Conservation (phyloP, 805 yeast species). For the Candida stauntonica region DNA sequence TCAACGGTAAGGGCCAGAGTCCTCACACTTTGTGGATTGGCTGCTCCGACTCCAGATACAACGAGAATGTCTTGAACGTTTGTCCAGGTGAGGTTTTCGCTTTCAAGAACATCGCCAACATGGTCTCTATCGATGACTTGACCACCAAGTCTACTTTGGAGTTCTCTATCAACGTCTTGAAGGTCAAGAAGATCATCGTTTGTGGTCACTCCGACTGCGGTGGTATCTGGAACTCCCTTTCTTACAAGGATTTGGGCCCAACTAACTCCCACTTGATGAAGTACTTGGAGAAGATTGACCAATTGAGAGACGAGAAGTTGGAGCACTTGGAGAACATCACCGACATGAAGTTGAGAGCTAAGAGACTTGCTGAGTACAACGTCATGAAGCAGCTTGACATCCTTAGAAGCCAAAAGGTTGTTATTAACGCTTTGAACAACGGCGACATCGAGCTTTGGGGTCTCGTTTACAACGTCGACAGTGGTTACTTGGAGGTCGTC, state of each 20-base stretch:
- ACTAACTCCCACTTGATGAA: constrained; percentile 34
- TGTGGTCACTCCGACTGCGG: constrained; percentile 97
- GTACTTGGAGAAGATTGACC: constrained; percentile 61
- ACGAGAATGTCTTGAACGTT: constrained; percentile 71
- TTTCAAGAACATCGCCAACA: constrained; percentile 83
- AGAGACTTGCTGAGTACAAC: constrained; percentile 68
- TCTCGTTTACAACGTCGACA: constrained; percentile 73
- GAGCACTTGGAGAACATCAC: constrained; percentile 43
- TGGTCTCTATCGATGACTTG: constrained; percentile 62
- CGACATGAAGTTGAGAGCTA: constrained; percentile 51
- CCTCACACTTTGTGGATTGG: constrained; percentile 95
- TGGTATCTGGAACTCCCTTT: constrained; percentile 78
- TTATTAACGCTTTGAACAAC: constrained; percentile 55
- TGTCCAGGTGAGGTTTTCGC: constrained; percentile 90
- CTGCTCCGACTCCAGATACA: constrained; percentile 88
- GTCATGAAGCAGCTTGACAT: constrained; percentile 68
- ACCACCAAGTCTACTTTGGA: constrained; percentile 77
- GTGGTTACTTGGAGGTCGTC: constrained; percentile 55
- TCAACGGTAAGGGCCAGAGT: constrained; percentile 75
- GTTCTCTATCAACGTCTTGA: constrained; percentile 80
- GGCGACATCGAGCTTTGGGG: constrained; percentile 78
- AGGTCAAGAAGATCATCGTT: constrained; percentile 74
- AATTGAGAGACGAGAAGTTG: constrained; percentile 58
- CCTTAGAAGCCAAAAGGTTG: constrained; percentile 50
- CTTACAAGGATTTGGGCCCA: constrained; percentile 60